These are phyloP conservation scores for Kuraishia hungarica DNA, from an alignment of 805 yeast species.

Conservation along the genomic window DNA sequence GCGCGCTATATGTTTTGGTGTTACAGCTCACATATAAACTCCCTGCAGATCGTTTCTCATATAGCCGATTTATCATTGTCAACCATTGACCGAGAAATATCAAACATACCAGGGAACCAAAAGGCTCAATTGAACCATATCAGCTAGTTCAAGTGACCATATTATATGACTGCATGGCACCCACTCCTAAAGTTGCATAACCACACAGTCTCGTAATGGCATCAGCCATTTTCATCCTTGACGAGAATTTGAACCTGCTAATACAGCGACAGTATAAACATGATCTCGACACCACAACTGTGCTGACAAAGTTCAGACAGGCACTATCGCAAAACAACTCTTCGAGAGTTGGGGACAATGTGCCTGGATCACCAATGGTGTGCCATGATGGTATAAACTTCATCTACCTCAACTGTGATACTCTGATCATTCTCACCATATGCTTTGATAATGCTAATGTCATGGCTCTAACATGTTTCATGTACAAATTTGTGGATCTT, in stretches of 20 bases:
- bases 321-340: conserved; percentile 6
- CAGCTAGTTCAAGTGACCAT: background rate
- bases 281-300: conserved; percentile 15
- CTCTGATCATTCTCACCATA: conserved; percentile 32
- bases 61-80: no score
- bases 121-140: background rate
- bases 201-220: conserved; percentile 17
- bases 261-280: conserved; percentile 25
- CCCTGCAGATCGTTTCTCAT: no score
- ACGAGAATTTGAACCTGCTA: conserved; percentile 17
- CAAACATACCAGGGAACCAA: no score
- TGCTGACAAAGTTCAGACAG: conserved; percentile 22
- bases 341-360: background rate
- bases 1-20: no score
- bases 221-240: conserved; percentile 26
- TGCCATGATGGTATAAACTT: conserved; percentile 42
- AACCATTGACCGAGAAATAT: no score
- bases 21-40: no score
- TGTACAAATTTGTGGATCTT: conserved; percentile 37
- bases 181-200: conserved; percentile 14
- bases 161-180: background rate
- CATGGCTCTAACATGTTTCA: conserved; percentile 48
- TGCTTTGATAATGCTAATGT: conserved; percentile 41
- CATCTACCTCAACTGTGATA: conserved; percentile 41
- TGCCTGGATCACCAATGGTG: conserved; percentile 35